Evolutionary conservation across 202 grass and related monocot genomes (phyloP).

Genomic region (Panicum virgatum): DNA sequence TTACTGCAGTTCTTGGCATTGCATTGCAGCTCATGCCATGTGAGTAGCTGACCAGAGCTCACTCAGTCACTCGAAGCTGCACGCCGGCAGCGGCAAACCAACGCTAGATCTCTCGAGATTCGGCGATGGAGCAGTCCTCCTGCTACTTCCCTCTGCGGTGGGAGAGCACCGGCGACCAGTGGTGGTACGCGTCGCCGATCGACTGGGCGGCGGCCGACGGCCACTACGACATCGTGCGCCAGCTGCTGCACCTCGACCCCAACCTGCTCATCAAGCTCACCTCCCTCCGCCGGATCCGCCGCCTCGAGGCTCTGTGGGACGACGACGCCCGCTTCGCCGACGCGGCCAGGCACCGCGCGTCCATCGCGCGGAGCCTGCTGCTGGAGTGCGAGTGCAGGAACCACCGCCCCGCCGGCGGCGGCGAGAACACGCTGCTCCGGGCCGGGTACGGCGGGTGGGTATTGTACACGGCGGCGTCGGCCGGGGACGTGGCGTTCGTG

Average conservation of each 20-base stretch:
- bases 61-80: constrained; percentile 32
- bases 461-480: constrained; percentile 83
- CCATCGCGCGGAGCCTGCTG: constrained; percentile 64
- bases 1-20: constrained; percentile 29
- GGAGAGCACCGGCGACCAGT: constrained; percentile 98
- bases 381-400: constrained; percentile 77
- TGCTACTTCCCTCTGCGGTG: constrained; percentile 92
- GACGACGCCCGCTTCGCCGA: constrained; percentile 77
- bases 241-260: constrained; percentile 83
- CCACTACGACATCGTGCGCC: constrained; percentile 92
- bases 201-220: constrained; percentile 95
- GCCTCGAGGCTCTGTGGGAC: constrained; percentile 93
- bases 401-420: constrained; percentile 15
- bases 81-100: not conserved
- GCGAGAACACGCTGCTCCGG: constrained; percentile 76
- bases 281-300: constrained; percentile 83
- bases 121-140: constrained; percentile 39
- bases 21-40: constrained; percentile 29
- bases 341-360: constrained; percentile 57
- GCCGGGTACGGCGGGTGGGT: constrained; percentile 96
- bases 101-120: constrained; percentile 19
- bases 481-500: constrained; percentile 68
- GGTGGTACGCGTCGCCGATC: constrained; percentile 98
- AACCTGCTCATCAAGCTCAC: constrained; percentile 99
- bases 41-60: constrained; percentile 37